These are phyloP conservation scores for Selenicereus undatus DNA, from an alignment of 148 eudicot species.

Conservation along the genomic window DNA sequence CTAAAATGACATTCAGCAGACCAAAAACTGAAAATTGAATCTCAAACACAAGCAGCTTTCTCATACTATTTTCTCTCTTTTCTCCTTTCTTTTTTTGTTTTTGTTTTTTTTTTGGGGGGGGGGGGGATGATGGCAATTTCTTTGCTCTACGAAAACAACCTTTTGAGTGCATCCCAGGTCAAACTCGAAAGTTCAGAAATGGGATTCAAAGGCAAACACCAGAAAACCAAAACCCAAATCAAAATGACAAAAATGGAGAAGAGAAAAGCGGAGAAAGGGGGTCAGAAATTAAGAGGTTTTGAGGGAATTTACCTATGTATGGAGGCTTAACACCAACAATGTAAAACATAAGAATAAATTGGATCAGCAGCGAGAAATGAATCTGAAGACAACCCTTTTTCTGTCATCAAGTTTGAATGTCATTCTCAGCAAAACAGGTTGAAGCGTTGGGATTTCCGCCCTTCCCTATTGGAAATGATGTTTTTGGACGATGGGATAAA, in stretches of 20 bases:
- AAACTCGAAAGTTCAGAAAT: not conserved
- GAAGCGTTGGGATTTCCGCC: not conserved
- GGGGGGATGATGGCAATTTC: not conserved
- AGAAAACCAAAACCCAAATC: not conserved
- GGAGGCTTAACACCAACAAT: slow-evolving; percentile 9
- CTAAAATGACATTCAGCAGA: not conserved
- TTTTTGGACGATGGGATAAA: not conserved
- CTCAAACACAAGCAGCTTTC: not conserved
- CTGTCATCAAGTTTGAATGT: not conserved
- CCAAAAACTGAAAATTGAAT: not conserved
- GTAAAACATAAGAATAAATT: not conserved
- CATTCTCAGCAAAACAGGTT: not conserved
- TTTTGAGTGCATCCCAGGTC: not conserved
- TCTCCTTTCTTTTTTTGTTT: no score
- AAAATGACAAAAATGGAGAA: not conserved
- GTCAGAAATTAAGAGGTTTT: no score
- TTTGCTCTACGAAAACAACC: not conserved
- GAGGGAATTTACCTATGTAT: slow-evolving; percentile 13
- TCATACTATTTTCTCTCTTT: no score
- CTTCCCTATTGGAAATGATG: not conserved
- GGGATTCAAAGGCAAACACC: not conserved
- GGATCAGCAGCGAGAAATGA: not conserved
- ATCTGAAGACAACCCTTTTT: not conserved
- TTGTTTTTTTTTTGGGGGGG: not conserved
- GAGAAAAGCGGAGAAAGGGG: not conserved